A percentile compares a stretch with the other conserved stretches of the same genome.
These are phyloP conservation scores for Aspergillus nanangensis DNA, from an alignment of 495 filamentous ascomycete species.

Conservation along the genomic window DNA sequence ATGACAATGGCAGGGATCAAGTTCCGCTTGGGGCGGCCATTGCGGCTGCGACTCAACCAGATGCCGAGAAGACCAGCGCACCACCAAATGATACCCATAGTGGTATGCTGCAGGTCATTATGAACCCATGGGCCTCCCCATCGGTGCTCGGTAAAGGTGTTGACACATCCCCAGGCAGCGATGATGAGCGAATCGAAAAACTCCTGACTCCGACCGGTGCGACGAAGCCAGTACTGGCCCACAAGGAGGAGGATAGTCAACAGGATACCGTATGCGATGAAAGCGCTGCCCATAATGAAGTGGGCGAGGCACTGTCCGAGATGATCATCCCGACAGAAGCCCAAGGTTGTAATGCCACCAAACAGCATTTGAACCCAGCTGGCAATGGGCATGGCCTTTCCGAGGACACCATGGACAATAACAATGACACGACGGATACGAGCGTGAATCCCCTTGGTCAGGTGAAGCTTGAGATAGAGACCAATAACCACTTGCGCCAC, in stretches of 20 bases:
- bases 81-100: conserved; percentile 98
- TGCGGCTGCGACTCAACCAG: conserved; percentile 79
- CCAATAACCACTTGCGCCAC: conserved; percentile 74
- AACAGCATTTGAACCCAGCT: conserved; percentile 96
- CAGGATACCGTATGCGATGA: conserved; percentile 89
- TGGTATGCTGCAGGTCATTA: conserved; percentile 95
- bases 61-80: conserved; percentile 85
- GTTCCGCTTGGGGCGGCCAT: conserved; percentile 86
- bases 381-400: conserved; percentile 80
- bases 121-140: conserved; percentile 90
- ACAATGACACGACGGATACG: conserved; percentile 70
- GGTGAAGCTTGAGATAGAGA: conserved; percentile 83
- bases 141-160: conserved; percentile 95
- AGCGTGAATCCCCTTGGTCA: conserved; percentile 76
- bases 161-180: conserved; percentile 90
- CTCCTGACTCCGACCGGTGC: conserved; percentile 86
- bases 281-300: conserved; percentile 97
- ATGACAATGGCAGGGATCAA: conserved; percentile 90
- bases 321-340: conserved; percentile 93
- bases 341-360: conserved; percentile 86
- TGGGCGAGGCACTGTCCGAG: conserved; percentile 91
- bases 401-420: conserved; percentile 70
- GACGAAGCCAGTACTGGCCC: conserved; percentile 80
- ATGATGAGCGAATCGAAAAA: conserved; percentile 95
- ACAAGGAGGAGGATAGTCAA: conserved; percentile 83